Base-by-base conservation (phyloP, 805 yeast genomes). In the Wickerhamia fluorescens region DNA sequence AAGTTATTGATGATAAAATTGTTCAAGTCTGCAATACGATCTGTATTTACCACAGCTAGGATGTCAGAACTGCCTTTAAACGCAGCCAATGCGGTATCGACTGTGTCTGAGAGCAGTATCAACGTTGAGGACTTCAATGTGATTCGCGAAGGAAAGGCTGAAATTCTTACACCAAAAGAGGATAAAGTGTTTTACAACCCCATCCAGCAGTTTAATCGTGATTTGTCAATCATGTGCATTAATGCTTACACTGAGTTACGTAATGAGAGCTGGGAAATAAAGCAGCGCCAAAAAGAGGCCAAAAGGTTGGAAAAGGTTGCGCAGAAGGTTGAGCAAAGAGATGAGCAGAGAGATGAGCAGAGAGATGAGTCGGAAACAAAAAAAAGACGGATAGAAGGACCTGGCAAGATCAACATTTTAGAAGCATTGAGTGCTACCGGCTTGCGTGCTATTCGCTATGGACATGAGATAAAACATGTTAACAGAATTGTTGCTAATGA, bases 381-480 rank as follows among this genome's bases (percentile, higher is more conserved):
- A 25, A 31, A 44, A n/a, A 31, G 51, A 20, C 42, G 34, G 34
- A 27, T 26, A 24, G 34, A 30, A 17, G 27, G 25, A 2, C 27
- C 24, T 6, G 10, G 26, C 15, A 29, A 37, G 18, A 72, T 86
- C 24, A 71, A 74, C 16, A 76, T 92, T 9, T 54, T 89, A 23
- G 99, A 92, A 47, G 97, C 96, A 0, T 63, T 92, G 8, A 80
- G 94, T 24, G 99, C 99, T 1, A 81, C 97, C 2, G 99, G 99
- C 0, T 65, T 92, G 22, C 71, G 99, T 30, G 95, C 97, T 3
- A 79, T 92, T 29, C 66, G 99, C 35, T 92, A 92, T 47, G 96
- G 88, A 13, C 81, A 82, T 39, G 99, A 92, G 53, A 75, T 92
- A 25, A 95, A 95, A 3, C 57, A 71, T 11, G 81, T 82, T 3